Base-by-base conservation (phyloP, 345 rosid genomes). In the Raphanus sativus region DNA sequence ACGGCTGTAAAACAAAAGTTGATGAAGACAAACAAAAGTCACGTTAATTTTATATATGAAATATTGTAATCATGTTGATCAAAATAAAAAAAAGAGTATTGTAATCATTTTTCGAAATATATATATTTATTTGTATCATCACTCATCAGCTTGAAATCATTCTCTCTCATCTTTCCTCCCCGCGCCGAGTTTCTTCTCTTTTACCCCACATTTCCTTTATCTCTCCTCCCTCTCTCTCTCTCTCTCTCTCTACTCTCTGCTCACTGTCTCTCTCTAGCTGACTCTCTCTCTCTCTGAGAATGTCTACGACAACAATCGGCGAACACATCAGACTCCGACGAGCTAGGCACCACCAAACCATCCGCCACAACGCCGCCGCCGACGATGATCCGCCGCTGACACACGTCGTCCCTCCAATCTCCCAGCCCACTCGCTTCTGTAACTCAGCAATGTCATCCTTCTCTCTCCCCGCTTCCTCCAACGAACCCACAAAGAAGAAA, bases 261-360 rank as follows among this genome's bases (percentile, higher is more conserved):
- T 28, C 28, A 40, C 32, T 63, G 64, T 11, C 48, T 34, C 40
- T 34, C 45, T 72, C 60, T 50, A 21, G 21, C n/a, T n/a, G n/a
- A n/a, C 4, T 10, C 48, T 34, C 38, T 72, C 59, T 50, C 7
- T 28, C 28, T 55, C 32, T 63, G 63, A 58, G 71, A 89, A 77
- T 89, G 89, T 71, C 84, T 16, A 8, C 87, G 11, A 67, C 85
- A 62, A 80, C 87, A 26, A 76, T 78, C 25, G 84, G 84, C 32
- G 91, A 89, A 62, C 85, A 83, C 66, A 81, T 83, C 75, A 84
- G 79, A 71, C 79, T 75, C 56, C 86, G 96, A 73, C 85, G 83
- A 81, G 86, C 86, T 81, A 87, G 85, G 77, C 81, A 67, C 84
- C 82, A 67, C 84, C 89, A 80, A 59, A 70, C 81, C 59, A 55